Percentiles rank a stretch among this genome's conserved stretches.
Evolutionary conservation across 352 stramenopile genomes (phyloP).

Genomic region (Globisporangium uncinulatum): DNA sequence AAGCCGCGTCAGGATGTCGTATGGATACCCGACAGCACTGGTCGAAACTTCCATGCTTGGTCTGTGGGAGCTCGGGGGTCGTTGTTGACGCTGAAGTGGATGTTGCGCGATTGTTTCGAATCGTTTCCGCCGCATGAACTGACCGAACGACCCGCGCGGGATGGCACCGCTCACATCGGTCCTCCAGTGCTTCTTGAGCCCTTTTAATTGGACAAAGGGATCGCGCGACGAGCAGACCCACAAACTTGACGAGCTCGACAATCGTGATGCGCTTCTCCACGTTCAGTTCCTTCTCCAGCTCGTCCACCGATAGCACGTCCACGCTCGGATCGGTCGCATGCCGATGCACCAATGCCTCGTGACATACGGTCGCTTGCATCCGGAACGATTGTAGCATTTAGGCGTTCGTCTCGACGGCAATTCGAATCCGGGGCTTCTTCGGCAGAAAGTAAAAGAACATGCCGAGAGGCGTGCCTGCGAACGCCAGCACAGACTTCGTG

Average conservation of each 20-base stretch:
- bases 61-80: background rate
- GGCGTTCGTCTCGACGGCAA: background rate
- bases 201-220: background rate
- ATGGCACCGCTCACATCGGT: background rate
- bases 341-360: background rate
- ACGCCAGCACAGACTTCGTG: background rate
- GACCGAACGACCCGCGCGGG: background rate
- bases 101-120: background rate
- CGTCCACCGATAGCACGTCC: background rate
- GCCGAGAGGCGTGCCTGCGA: background rate
- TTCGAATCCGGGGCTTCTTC: background rate
- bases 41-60: background rate
- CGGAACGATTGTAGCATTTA: background rate
- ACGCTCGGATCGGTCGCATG: background rate
- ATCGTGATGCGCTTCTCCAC: background rate
- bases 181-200: background rate
- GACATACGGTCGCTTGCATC: background rate
- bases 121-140: background rate
- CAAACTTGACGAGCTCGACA: background rate
- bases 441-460: background rate
- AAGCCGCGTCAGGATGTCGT: constrained; percentile 5
- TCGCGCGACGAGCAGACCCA: background rate
- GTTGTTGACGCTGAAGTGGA: background rate
- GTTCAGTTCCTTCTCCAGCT: background rate
- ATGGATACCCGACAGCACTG: background rate